Conservation (phyloP, 1,284 basidiomycete species). For the Peniophora sp. region DNA sequence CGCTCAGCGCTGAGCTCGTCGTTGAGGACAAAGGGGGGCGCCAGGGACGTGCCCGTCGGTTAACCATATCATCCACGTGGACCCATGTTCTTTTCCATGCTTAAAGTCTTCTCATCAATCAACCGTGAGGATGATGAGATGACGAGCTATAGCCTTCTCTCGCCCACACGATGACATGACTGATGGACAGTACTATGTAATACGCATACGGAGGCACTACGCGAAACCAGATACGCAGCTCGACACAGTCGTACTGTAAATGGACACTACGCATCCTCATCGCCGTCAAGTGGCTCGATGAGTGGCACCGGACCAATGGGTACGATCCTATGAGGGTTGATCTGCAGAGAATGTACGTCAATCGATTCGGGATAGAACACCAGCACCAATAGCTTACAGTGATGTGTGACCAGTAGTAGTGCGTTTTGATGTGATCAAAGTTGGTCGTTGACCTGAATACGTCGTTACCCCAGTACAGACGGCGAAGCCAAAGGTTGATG, state of each 20-base stretch:
- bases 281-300: constrained; percentile 68
- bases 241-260: too few species aligned
- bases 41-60: too few species aligned
- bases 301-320: constrained; percentile 67
- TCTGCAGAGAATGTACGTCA: constrained; percentile 19
- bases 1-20: too few species aligned
- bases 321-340: constrained; percentile 59
- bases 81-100: not conserved
- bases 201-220: too few species aligned
- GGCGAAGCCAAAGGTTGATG: constrained; percentile 80
- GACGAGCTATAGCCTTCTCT: too few species aligned
- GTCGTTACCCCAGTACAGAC: constrained; percentile 85
- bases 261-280: too few species aligned
- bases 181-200: too few species aligned
- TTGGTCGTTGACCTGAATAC: constrained; percentile 88
- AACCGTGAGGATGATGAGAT: too few species aligned
- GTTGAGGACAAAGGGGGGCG: too few species aligned
- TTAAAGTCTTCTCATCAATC: not conserved
- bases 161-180: too few species aligned
- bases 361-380: constrained; percentile 25
- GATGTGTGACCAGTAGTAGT: constrained; percentile 74
- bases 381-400: constrained; percentile 26
- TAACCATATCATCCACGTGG: not conserved
- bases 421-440: constrained; percentile 83
- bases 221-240: too few species aligned